A percentile compares a stretch with the other conserved stretches of the same genome.
Evolutionary conservation across 345 rosid species (phyloP).

Genomic region (Lenwebbia sp.): DNA sequence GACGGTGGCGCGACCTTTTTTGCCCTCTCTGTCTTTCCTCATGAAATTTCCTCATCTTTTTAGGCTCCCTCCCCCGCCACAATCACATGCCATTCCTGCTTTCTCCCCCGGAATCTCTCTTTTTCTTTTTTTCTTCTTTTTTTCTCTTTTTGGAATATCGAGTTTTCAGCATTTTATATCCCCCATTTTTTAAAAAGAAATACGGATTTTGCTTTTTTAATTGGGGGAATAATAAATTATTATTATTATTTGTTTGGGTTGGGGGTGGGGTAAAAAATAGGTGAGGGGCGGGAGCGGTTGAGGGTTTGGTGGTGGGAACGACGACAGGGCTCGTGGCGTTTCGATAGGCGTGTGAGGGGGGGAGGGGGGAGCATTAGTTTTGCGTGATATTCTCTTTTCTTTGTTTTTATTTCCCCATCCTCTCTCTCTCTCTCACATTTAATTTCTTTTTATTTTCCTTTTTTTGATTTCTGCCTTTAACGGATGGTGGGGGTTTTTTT

Average conservation of each 20-base stretch:
- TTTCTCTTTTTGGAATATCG: neutral
- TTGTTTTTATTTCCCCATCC: neutral
- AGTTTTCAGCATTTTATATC: neutral
- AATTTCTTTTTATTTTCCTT: neutral
- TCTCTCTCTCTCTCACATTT: neutral
- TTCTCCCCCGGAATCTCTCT: neutral
- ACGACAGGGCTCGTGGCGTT: slow-evolving; percentile 55
- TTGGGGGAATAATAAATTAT: neutral
- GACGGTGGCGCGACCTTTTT: neutral
- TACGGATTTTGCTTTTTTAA: neutral
- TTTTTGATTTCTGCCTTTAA: too few relatives aligned
- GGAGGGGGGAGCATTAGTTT: slow-evolving; percentile 6
- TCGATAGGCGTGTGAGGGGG: slow-evolving; percentile 29
- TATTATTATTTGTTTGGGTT: fast-evolving
- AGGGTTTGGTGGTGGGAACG: slow-evolving; percentile 10
- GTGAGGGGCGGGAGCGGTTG: neutral
- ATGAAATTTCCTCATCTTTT: slow-evolving; percentile 18
- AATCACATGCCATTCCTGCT: neutral
- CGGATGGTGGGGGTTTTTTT: too few relatives aligned
- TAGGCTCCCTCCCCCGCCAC: neutral
- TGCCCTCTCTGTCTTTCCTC: neutral
- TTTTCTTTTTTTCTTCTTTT: neutral
- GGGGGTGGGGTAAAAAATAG: neutral
- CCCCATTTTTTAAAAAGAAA: too few relatives aligned
- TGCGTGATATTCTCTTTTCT: slow-evolving; percentile 36